These are phyloP conservation scores for Sicyos baderoa DNA, from an alignment of 306 rosid genomes.

Conservation along the genomic window DNA sequence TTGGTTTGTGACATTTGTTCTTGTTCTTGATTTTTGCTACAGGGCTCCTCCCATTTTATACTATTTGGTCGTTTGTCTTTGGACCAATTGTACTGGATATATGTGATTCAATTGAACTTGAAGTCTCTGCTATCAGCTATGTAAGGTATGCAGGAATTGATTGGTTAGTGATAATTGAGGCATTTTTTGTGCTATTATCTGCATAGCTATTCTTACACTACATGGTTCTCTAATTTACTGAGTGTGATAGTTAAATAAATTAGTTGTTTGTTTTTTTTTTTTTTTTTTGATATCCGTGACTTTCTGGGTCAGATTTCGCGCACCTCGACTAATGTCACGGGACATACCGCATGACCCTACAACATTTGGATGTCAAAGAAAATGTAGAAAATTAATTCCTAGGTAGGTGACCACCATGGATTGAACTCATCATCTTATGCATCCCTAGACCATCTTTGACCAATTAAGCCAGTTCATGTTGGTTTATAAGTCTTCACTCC, in stretches of 20 bases:
- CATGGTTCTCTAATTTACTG: background rate
- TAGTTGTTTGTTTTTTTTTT: no score
- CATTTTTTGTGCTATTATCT: background rate
- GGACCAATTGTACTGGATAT: conserved; percentile 10
- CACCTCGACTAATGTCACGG: no score
- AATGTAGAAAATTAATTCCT: no score
- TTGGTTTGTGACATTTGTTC: background rate
- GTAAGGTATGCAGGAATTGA: conserved; percentile 1
- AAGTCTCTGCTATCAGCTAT: conserved; percentile 10
- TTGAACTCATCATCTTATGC: no score
- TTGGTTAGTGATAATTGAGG: background rate
- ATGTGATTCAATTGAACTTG: background rate
- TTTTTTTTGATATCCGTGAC: no score
- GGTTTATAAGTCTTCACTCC: background rate
- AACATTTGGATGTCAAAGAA: no score
- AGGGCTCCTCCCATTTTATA: conserved; percentile 12
- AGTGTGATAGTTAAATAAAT: background rate
- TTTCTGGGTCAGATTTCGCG: no score
- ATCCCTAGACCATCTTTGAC: no score
- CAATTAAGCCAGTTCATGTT: no score
- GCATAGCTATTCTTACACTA: background rate
- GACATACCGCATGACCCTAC: no score
- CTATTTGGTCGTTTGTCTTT: conserved; percentile 3
- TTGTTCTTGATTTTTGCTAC: conserved; percentile 9
- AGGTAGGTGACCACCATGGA: no score